Percentiles rank a stretch among this genome's conserved stretches.
These are phyloP conservation scores for Penicillium sp. DNA, from an alignment of 2,329 filamentous ascomycete species.

Conservation along the genomic window DNA sequence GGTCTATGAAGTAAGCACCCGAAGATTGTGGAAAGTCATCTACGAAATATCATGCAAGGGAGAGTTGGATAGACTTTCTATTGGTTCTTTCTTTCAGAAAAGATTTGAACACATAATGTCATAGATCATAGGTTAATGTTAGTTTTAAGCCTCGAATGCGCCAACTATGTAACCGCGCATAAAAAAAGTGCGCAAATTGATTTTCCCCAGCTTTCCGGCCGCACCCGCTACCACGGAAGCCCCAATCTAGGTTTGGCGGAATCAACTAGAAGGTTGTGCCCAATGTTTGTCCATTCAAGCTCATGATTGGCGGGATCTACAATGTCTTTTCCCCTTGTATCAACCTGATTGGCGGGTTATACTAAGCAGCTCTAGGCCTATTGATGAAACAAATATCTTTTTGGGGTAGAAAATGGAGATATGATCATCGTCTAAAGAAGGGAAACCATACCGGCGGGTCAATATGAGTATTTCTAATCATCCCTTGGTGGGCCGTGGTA, in stretches of 20 bases:
- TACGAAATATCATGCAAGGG: neutral
- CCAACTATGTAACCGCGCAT: neutral
- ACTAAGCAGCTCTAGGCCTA: neutral
- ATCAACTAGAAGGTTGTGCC: neutral
- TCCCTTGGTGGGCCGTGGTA: neutral
- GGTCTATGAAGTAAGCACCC: neutral
- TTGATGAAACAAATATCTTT: neutral
- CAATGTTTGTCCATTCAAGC: neutral
- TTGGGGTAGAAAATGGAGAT: neutral
- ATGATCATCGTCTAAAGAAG: neutral
- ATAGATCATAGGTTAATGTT: neutral
- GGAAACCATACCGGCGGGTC: neutral
- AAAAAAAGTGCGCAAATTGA: neutral
- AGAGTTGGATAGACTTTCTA: neutral
- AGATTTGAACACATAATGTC: neutral
- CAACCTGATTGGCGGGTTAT: neutral
- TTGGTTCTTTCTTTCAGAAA: neutral
- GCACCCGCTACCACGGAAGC: neutral
- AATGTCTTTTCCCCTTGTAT: neutral
- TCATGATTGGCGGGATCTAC: slow-evolving; percentile 1
- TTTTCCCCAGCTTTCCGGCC: neutral
- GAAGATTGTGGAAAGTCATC: neutral
- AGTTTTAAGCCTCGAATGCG: neutral
- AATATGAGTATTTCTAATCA: neutral
- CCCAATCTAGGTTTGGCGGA: neutral